These are phyloP conservation scores for Diphasiastrum complanatum DNA, from an alignment of 83 land plant genomes.

Conservation along the genomic window DNA sequence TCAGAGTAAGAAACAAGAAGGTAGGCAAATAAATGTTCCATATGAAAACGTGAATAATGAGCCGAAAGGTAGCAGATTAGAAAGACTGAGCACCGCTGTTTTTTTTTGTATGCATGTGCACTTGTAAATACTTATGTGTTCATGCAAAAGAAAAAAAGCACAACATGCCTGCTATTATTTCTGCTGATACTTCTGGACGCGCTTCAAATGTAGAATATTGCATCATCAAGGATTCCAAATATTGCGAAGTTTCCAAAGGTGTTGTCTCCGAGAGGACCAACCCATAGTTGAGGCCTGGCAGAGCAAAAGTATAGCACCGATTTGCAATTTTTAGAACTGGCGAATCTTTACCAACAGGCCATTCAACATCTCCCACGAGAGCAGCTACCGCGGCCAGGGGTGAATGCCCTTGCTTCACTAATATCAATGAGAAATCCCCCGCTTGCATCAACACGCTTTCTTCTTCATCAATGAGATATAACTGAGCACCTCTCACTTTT, in stretches of 20 bases:
- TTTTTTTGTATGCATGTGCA: too few relatives aligned
- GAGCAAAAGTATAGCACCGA: neutral
- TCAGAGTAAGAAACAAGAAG: too few relatives aligned
- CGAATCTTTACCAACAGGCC: constrained; percentile 6
- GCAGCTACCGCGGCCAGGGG: constrained; percentile 2
- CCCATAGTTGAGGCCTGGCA: constrained; percentile 1
- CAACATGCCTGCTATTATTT: too few relatives aligned
- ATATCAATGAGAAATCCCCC: neutral
- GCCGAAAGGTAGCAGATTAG: too few relatives aligned
- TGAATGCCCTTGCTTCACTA: neutral
- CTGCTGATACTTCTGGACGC: neutral
- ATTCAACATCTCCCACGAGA: neutral
- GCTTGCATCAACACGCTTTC: constrained; percentile 1
- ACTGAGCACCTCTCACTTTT: neutral
- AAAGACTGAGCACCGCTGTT: too few relatives aligned
- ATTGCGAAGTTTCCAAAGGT: neutral
- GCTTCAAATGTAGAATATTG: neutral
- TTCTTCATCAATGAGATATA: neutral
- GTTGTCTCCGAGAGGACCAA: neutral
- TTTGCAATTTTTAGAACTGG: neutral
- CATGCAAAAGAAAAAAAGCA: too few relatives aligned
- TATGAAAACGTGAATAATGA: too few relatives aligned
- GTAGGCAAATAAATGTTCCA: too few relatives aligned
- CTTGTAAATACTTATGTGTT: too few relatives aligned
- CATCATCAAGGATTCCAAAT: neutral